phyloP scores from a whole-genome alignment of 768 basidiomycete species.

The Polyporus arcularius region DNA sequence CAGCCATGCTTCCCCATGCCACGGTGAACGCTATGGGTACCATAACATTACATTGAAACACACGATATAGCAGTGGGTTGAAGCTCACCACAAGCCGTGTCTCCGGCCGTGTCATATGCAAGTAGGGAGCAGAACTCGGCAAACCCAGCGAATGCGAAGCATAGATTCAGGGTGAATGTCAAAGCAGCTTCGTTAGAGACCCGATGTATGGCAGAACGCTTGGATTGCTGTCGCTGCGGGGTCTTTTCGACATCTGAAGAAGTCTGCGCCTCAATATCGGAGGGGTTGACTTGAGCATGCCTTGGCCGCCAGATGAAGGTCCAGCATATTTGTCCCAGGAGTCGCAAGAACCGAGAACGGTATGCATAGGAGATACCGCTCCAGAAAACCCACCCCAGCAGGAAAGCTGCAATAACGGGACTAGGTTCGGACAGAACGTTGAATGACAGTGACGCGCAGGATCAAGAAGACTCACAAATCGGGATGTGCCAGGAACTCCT shows the following conservation, averaged over 20 bases:
- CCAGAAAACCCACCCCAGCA: conserved; percentile 43
- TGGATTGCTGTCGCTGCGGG: neutral
- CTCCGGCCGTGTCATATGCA: conserved; percentile 9
- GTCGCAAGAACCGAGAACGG: conserved; percentile 9
- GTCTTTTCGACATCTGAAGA: conserved; percentile 7
- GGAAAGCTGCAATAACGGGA: conserved; percentile 40
- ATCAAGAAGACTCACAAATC: conserved; percentile 32
- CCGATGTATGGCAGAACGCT: conserved; percentile 8
- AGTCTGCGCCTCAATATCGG: conserved; percentile 10
- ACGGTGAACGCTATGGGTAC: conserved; percentile 40
- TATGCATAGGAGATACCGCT: conserved; percentile 29
- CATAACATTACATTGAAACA: neutral
- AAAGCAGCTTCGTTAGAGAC: conserved; percentile 24
- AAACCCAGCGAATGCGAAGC: conserved; percentile 28
- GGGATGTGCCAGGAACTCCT: conserved; percentile 34
- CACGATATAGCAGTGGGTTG: neutral
- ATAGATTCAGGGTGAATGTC: conserved; percentile 30
- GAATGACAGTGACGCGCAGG: neutral
- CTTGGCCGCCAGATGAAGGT: neutral
- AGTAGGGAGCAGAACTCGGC: conserved; percentile 29
- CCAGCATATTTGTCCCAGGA: conserved; percentile 12
- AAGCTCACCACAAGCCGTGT: conserved; percentile 19
- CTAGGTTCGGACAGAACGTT: conserved; percentile 23
- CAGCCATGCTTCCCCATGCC: conserved; percentile 47
- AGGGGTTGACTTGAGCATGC: neutral